phyloP scores from a whole-genome alignment of 495 filamentous ascomycete species.

The Penicillium verhagenii region DNA sequence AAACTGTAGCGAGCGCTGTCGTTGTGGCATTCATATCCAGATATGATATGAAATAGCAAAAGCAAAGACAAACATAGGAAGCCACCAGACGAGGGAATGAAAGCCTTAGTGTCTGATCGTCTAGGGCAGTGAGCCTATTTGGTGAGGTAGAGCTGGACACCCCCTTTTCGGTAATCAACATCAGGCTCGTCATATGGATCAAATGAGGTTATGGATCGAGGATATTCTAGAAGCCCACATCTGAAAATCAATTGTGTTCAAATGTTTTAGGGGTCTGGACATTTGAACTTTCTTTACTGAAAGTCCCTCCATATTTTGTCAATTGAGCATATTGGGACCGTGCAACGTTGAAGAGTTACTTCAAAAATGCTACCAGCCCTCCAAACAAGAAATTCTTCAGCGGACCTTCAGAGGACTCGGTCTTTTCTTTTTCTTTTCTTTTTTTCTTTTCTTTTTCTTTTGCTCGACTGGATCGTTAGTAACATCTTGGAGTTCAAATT shows the following conservation, averaged over 20 bases:
- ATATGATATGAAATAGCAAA: conserved; percentile 53
- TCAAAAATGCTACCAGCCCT: too few relatives aligned
- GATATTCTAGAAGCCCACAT: background rate
- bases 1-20: conserved; percentile 56
- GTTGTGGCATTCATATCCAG: conserved; percentile 61
- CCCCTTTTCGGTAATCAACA: background rate
- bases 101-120: conserved; percentile 51
- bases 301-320: too few relatives aligned
- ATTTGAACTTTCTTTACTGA: background rate
- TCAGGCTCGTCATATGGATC: background rate
- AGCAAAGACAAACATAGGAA: conserved; percentile 50
- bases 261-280: too few relatives aligned
- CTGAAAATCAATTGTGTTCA: background rate
- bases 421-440: too few relatives aligned
- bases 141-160: background rate
- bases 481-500: too few relatives aligned
- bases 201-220: background rate
- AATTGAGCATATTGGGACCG: too few relatives aligned
- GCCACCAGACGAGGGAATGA: conserved; percentile 47
- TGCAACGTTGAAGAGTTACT: too few relatives aligned
- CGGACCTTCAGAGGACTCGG: too few relatives aligned
- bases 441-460: too few relatives aligned
- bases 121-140: conserved; percentile 11
- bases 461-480: too few relatives aligned
- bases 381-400: too few relatives aligned